These are phyloP conservation scores for Hydnum rufescens DNA, from an alignment of 768 basidiomycete species.

Conservation along the genomic window DNA sequence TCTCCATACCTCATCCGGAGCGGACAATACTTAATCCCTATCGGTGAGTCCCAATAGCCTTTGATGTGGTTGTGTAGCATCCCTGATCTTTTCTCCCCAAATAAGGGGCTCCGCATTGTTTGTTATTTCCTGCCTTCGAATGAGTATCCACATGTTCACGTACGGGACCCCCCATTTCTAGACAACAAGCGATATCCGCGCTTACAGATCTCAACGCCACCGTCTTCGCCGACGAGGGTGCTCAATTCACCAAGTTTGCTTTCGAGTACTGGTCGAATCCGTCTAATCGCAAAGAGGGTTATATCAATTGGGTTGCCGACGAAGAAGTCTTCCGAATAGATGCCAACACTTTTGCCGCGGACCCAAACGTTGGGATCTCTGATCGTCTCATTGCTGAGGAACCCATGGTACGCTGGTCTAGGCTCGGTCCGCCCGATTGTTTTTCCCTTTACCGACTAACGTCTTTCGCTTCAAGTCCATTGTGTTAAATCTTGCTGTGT, in stretches of 20 bases:
- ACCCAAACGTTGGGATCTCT: conserved; percentile 14
- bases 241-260: conserved; percentile 17
- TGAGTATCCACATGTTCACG: too few relatives aligned
- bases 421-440: neutral
- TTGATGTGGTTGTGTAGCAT: too few relatives aligned
- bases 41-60: conserved; percentile 27
- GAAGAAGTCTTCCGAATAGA: conserved; percentile 15
- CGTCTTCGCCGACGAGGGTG: conserved; percentile 33
- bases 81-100: too few relatives aligned
- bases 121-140: too few relatives aligned
- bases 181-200: conserved; percentile 56
- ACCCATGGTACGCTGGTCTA: conserved; percentile 21
- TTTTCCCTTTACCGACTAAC: neutral
- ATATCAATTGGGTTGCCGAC: conserved; percentile 18
- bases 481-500: conserved; percentile 20
- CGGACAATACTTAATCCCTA: conserved; percentile 45
- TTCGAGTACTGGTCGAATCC: conserved; percentile 14
- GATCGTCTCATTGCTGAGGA: conserved; percentile 21
- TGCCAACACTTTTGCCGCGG: conserved; percentile 26
- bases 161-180: neutral
- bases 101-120: too few relatives aligned
- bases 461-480: conserved; percentile 21
- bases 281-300: conserved; percentile 14
- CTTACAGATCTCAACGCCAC: conserved; percentile 33
- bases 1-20: conserved; percentile 30